These are phyloP conservation scores for Saccharomycopsis hybrid DNA, from an alignment of 1,139 yeast genomes.

Conservation along the genomic window DNA sequence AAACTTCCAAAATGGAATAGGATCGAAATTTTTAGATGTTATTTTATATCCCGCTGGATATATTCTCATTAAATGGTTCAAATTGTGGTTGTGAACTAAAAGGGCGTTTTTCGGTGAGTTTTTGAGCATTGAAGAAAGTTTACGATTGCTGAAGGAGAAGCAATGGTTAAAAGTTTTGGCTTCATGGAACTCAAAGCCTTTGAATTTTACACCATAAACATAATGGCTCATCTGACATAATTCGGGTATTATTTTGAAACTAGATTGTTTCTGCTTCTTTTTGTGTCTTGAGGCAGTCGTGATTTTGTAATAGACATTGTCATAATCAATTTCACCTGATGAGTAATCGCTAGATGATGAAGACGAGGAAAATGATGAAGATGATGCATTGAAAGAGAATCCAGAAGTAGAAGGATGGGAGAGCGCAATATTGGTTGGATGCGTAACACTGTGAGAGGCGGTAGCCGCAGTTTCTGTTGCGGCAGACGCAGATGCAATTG, in stretches of 20 bases:
- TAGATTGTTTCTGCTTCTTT: constrained; percentile 16
- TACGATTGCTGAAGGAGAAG: constrained; percentile 67
- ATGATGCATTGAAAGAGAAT: not conserved
- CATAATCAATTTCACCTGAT: not conserved
- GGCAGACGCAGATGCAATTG: not conserved
- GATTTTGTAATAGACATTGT: not conserved
- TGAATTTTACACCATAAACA: constrained; percentile 66
- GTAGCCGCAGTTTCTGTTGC: not conserved
- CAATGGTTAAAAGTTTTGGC: constrained; percentile 77
- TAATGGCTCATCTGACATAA: constrained; percentile 61
- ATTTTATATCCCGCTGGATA: constrained; percentile 80
- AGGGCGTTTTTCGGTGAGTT: constrained; percentile 42
- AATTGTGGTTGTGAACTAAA: constrained; percentile 69
- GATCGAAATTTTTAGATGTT: constrained; percentile 74
- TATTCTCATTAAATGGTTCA: constrained; percentile 67
- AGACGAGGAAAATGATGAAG: constrained; percentile 1
- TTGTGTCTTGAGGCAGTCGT: not conserved
- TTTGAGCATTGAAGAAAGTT: constrained; percentile 42
- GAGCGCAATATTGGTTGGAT: too few species aligned
- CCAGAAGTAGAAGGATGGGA: too few species aligned
- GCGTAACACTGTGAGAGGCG: too few species aligned
- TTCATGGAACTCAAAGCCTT: constrained; percentile 71
- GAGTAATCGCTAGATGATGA: constrained; percentile 26
- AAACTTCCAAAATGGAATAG: constrained; percentile 69
- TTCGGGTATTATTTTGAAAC: constrained; percentile 38